A percentile compares a stretch with the other conserved stretches of the same genome.
These are phyloP conservation scores for Thraustotheca clavata DNA, from an alignment of 352 stramenopile species.

Conservation along the genomic window DNA sequence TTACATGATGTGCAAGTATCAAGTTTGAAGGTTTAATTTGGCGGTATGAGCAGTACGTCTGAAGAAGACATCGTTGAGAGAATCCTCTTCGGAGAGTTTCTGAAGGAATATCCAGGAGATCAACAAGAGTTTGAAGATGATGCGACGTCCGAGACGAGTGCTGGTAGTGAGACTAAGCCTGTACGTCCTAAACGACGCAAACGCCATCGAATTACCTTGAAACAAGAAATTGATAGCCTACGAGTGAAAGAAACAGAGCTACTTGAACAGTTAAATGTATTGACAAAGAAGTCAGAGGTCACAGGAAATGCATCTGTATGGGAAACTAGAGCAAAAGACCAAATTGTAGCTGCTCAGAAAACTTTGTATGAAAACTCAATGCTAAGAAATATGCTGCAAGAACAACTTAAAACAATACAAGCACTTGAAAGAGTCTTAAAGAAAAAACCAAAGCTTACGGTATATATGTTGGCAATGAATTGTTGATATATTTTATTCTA, in stretches of 20 bases:
- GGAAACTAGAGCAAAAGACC: conserved; percentile 11
- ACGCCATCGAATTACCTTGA: conserved; percentile 11
- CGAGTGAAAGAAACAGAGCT: conserved; percentile 6
- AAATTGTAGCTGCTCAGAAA: neutral
- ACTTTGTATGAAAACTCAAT: conserved; percentile 12
- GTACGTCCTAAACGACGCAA: neutral
- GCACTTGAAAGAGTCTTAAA: conserved; percentile 15
- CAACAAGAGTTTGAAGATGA: neutral
- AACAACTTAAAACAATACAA: conserved; percentile 12
- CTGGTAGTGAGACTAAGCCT: neutral
- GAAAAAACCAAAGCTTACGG: conserved; percentile 5
- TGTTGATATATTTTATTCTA: neutral
- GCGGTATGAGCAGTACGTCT: neutral
- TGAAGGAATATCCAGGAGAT: neutral
- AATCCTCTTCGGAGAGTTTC: conserved; percentile 12
- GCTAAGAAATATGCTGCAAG: conserved; percentile 5
- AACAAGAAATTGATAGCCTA: conserved; percentile 15
- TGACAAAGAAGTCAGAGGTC: neutral
- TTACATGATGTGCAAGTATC: no score
- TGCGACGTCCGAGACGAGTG: neutral
- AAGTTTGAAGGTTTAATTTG: no score
- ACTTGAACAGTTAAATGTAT: neutral
- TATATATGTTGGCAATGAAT: neutral
- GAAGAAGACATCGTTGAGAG: conserved; percentile 19
- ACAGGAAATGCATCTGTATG: neutral